Evolutionary conservation across 257 asterid species (phyloP).

Genomic region (Jacaranda mimosifolia): DNA sequence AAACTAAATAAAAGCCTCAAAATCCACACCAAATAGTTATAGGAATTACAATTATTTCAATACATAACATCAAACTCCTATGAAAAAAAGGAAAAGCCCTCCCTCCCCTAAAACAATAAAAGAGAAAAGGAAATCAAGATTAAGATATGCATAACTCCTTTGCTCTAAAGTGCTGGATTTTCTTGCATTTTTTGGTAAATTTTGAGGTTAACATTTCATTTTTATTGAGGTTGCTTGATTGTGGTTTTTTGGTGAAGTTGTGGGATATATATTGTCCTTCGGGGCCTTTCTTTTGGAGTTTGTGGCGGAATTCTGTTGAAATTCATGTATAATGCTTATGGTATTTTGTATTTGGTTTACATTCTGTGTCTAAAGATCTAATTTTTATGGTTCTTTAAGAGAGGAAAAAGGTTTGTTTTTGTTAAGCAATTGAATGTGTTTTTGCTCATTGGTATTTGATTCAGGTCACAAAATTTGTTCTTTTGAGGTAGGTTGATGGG

Average conservation of each 20-base stretch:
- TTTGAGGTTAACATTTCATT: neutral
- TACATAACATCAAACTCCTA: no score
- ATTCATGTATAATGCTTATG: neutral
- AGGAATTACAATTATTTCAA: no score
- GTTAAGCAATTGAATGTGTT: slow-evolving; percentile 33
- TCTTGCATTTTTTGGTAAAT: neutral
- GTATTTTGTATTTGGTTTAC: no score
- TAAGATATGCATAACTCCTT: no score
- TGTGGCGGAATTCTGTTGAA: neutral
- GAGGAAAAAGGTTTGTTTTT: neutral
- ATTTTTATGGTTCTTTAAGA: neutral
- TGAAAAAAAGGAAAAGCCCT: no score
- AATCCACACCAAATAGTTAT: no score
- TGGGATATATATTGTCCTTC: slow-evolving; percentile 18
- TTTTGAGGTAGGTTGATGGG: slow-evolving; percentile 33
- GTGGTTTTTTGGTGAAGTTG: slow-evolving; percentile 18
- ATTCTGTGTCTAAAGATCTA: neutral
- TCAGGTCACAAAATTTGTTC: slow-evolving; percentile 15
- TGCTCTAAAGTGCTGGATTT: neutral
- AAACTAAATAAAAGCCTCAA: no score
- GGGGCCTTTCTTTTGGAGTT: neutral
- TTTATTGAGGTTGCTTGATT: neutral
- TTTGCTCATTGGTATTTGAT: slow-evolving; percentile 26
- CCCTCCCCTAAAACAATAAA: no score
- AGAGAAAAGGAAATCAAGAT: no score